Percentiles rank a stretch among this genome's conserved stretches.
These are phyloP conservation scores for Micromonas pusilla DNA, from an alignment of 139 green algal species.

Conservation along the genomic window DNA sequence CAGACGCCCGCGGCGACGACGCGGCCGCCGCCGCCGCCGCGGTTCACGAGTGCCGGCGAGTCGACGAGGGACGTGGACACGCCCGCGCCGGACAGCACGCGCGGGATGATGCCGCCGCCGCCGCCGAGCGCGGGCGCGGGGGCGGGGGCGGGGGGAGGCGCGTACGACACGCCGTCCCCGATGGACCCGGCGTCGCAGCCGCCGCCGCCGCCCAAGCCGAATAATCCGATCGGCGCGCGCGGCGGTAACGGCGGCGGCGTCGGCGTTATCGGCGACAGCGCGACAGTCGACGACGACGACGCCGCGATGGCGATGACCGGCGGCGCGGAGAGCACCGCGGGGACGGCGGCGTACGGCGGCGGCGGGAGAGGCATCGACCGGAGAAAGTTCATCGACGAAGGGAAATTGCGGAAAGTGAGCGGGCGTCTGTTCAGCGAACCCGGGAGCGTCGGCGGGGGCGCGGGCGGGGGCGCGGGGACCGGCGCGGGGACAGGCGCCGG, in stretches of 20 bases:
- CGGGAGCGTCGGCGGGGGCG: not conserved
- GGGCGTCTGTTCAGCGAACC: slow-evolving; percentile 26
- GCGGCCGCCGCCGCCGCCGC: not conserved
- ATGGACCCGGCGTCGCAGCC: not conserved
- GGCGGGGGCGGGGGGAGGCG: too few species aligned
- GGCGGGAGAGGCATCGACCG: slow-evolving; percentile 12
- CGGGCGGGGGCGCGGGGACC: not conserved
- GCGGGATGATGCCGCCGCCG: not conserved
- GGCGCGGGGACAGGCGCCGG: not conserved
- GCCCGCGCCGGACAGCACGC: not conserved
- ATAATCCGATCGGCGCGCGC: too few species aligned
- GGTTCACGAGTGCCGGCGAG: too few species aligned
- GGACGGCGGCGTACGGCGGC: too few species aligned
- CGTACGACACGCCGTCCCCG: not conserved
- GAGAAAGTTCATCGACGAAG: slow-evolving; percentile 48
- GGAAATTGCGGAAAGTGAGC: slow-evolving; percentile 47
- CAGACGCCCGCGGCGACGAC: not conserved
- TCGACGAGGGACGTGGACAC: not conserved
- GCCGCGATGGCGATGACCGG: not conserved
- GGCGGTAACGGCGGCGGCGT: too few species aligned
- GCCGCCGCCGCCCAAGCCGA: too few species aligned
- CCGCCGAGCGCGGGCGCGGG: too few species aligned
- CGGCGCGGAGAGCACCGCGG: not conserved
- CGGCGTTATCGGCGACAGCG: not conserved
- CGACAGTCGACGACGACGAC: not conserved